These are phyloP conservation scores for Xylaria sp. DNA, from an alignment of 2,329 filamentous ascomycete genomes.

Conservation along the genomic window DNA sequence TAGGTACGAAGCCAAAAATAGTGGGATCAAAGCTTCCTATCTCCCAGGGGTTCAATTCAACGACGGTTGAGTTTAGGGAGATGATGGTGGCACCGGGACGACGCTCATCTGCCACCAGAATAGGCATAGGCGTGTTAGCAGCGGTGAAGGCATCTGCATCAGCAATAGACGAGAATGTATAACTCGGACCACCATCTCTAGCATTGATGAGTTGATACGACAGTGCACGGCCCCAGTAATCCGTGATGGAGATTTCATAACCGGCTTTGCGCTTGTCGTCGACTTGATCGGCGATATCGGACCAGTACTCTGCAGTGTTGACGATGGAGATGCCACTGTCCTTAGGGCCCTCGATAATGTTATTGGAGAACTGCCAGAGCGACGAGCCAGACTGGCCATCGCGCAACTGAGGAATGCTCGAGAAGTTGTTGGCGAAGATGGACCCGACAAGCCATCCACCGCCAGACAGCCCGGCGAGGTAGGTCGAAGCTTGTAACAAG, in stretches of 20 bases:
- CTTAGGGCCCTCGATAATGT: constrained; percentile 51
- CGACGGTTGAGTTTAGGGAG: constrained; percentile 77
- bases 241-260: constrained; percentile 74
- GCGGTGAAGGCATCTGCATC: constrained; percentile 68
- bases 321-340: constrained; percentile 44
- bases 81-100: constrained; percentile 69
- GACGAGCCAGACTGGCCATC: constrained; percentile 46
- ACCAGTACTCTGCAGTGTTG: constrained; percentile 65
- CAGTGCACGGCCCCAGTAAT: constrained; percentile 78
- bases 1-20: constrained; percentile 75
- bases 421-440: constrained; percentile 80
- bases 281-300: constrained; percentile 67
- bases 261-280: constrained; percentile 69
- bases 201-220: constrained; percentile 78
- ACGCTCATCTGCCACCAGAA: constrained; percentile 76
- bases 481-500: constrained; percentile 75
- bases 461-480: constrained; percentile 77
- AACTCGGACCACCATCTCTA: constrained; percentile 71
- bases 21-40: constrained; percentile 81
- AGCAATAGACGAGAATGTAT: constrained; percentile 79
- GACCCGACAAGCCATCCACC: constrained; percentile 81
- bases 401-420: constrained; percentile 60
- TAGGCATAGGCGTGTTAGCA: constrained; percentile 75
- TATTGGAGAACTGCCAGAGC: constrained; percentile 52
- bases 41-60: constrained; percentile 83